These are phyloP conservation scores for Salix exigua DNA, from an alignment of 345 rosid genomes.

Conservation along the genomic window DNA sequence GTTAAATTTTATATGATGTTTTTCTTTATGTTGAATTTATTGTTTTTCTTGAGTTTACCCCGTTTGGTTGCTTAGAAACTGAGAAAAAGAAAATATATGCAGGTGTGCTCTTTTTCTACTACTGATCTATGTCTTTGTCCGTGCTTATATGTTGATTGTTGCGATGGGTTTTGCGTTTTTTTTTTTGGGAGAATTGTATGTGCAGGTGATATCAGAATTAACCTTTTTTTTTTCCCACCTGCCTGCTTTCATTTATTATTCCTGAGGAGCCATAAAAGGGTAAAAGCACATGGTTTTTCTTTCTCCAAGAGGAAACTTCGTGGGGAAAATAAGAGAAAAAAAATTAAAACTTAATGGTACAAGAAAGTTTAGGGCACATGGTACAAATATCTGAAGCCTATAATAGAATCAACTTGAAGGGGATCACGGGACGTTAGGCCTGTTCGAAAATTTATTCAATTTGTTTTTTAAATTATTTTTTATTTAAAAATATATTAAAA, in stretches of 20 bases:
- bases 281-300: neutral
- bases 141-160: neutral
- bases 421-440: no score
- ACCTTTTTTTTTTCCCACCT: neutral
- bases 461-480: no score
- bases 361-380: neutral
- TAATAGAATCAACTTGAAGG: neutral
- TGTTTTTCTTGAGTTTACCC: neutral
- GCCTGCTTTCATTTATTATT: neutral
- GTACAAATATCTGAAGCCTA: neutral
- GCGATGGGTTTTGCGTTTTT: neutral
- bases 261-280: neutral
- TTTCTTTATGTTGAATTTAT: neutral
- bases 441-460: no score
- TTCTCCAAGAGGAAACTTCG: conserved; percentile 1
- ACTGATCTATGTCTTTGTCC: neutral
- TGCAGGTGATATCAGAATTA: neutral
- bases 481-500: no score
- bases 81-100: neutral
- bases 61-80: conserved; percentile 1
- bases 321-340: neutral
- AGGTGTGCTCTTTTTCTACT: neutral
- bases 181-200: neutral
- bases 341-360: neutral
- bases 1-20: neutral